Evolutionary conservation across 352 stramenopile genomes (phyloP), one percentile per base, ranked within the genome.

Genomic region (Globisporangium lucens): DNA sequence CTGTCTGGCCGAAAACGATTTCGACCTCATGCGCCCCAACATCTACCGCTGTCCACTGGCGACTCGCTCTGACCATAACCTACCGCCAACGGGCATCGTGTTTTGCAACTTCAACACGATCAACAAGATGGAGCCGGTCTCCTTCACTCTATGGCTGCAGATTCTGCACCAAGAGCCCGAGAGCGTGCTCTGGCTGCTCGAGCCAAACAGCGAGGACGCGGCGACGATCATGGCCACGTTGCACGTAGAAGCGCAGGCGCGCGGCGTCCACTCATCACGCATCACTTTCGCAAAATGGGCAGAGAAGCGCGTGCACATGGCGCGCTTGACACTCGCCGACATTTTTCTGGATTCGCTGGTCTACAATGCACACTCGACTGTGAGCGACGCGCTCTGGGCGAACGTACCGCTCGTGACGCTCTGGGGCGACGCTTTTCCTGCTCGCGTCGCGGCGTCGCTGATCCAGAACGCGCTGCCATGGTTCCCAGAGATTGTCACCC

Each of bases 321-420:
- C 75, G 13, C 83, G 97, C 10, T 70, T 98, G 12, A 70, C 69
- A 5, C 47, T 82, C 13, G 91, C 87, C 0, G 95, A 99, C 71
- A 24, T 99, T 4, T 98, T 98, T 60, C 71, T 99, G n/a, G 97
- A 99, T 70, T 98, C 94, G 15, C 87, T 98, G 52, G 74, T 96
- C 8, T 99, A 99, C 78, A 98, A 95, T 51, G 96, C 96, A n/a
- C 97, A 99, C 70, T 98, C 95, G 13, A 97, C 97, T 2, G 96
- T 94, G 17, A 80, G 85, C 20, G 96, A 99, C 65, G 87, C 88
- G 22, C 75, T 99, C 0, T 97, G 84, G 78, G 78, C 87, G 1
- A 83, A 90, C 57, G 75, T 98, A 8, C 95, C 96, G 1, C 78
- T 98, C 43, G 74, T 99, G 27, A 97, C 94, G 13, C 59, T 97